Base-by-base conservation (phyloP, 805 yeast species). In the Teunomyces atbi region DNA sequence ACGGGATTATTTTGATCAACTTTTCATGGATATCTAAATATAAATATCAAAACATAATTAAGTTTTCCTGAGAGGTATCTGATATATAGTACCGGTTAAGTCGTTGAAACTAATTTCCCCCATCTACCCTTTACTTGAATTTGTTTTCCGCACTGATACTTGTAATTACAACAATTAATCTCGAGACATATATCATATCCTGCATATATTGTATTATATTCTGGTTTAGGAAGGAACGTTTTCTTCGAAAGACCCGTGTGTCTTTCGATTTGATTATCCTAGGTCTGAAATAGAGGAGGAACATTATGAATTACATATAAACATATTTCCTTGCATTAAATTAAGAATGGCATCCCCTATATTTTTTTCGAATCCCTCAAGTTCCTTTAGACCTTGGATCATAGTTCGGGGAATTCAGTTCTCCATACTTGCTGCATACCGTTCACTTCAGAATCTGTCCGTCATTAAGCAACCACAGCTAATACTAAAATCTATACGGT, bases 321-420 rank as follows among this genome's bases (percentile, higher is more conserved):
- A n/a, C 5, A 7, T n/a, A 7, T 7, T 36, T 36, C 10, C 11
- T 16, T 18, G 27, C 15, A 27, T 27, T 10, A 26, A 30, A n/a
- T 11, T 6, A n/a, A 19, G 18, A 30, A 81, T 81, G 85, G 78
- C 82, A 1, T 81, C 86, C 3, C 86, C 86, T 5, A 71, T 78
- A 12, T 80, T 81, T 55, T 65, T 81, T 10, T 74, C 83, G 2
- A 69, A 76, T 41, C 84, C 86, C 1, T 77, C 83, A 6, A 74
- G 79, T 4, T 79, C 83, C 12, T 77, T 80, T 54, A 70, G 82
- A 3, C 28, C 69, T 0, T 45, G 69, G 46, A 72, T 83, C 0
- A 66, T 81, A n/a, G 47, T 76, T 6, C 64, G 84, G 12, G 85
- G 86, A 0, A 52, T 76, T 20, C 84, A 81, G 61, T 62, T 82